phyloP scores from a whole-genome alignment of 306 rosid species.

The Styphnolobium japonicum region DNA sequence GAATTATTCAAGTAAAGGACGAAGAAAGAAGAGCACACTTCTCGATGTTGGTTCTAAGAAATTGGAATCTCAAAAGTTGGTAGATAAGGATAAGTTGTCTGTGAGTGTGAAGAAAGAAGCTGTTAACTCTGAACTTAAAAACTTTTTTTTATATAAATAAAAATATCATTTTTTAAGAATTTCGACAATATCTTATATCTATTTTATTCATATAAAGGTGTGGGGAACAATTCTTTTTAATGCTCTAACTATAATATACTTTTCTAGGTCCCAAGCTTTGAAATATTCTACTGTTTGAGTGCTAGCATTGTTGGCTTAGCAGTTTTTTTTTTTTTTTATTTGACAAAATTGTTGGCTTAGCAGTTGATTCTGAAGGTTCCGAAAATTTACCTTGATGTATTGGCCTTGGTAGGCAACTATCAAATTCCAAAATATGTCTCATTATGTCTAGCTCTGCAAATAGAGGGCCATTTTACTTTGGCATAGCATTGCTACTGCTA shows the following conservation, averaged over 20 bases:
- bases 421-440: conserved; percentile 8
- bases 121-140: no score
- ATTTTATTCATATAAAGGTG: background rate
- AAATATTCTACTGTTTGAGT: conserved; percentile 68
- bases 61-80: no score
- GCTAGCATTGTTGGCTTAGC: conserved; percentile 85
- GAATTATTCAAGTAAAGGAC: background rate
- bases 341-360: no score
- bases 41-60: no score
- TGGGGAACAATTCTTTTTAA: background rate
- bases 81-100: no score
- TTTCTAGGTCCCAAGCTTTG: conserved; percentile 73
- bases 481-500: background rate
- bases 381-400: conserved; percentile 68
- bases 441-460: background rate
- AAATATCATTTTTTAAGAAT: background rate
- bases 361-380: conserved; percentile 59
- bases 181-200: background rate
- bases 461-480: background rate
- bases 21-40: conserved; percentile 13
- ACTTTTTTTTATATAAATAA: background rate
- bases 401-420: conserved; percentile 80
- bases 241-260: background rate
- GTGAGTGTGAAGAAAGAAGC: no score
- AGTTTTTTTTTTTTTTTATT: no score